A percentile compares a stretch with the other conserved stretches of the same genome.
These are phyloP conservation scores for Claviceps monticola DNA, from an alignment of 2,329 filamentous ascomycete genomes.

Conservation along the genomic window DNA sequence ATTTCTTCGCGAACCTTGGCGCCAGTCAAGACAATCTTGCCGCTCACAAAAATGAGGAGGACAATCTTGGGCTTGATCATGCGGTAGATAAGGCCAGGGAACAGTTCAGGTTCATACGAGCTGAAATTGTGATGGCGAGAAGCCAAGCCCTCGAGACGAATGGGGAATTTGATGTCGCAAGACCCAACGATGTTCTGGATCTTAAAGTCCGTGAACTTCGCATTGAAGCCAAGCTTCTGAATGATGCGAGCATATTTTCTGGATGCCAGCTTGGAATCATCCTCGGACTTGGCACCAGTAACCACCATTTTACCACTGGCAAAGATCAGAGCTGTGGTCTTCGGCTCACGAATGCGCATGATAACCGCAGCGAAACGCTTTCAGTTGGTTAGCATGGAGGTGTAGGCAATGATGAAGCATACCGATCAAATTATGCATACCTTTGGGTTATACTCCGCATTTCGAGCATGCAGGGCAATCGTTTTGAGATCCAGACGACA, in stretches of 20 bases:
- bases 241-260: conserved; percentile 98
- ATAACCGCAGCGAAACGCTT: conserved; percentile 98
- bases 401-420: conserved; percentile 9
- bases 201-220: conserved; percentile 99
- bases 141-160: conserved; percentile 87
- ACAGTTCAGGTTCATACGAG: conserved; percentile 95
- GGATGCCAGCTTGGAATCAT: conserved; percentile 91
- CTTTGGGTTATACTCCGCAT: conserved; percentile 98
- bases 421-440: conserved; percentile 33
- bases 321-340: conserved; percentile 96
- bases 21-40: conserved; percentile 95
- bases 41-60: conserved; percentile 91
- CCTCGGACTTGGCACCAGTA: conserved; percentile 93
- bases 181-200: conserved; percentile 99
- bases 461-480: conserved; percentile 93
- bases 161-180: conserved; percentile 98
- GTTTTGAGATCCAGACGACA: conserved; percentile 97
- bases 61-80: conserved; percentile 99
- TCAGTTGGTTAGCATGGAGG: conserved; percentile 7
- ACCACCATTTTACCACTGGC: conserved; percentile 99
- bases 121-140: conserved; percentile 98
- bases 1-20: conserved; percentile 98
- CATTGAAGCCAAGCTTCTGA: conserved; percentile 98
- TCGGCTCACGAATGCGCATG: conserved; percentile 98
- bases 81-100: conserved; percentile 97